Evolutionary conservation across 148 eudicot genomes (phyloP), one percentile per base, ranked within the genome.

Genomic region (Camellia japonica): DNA sequence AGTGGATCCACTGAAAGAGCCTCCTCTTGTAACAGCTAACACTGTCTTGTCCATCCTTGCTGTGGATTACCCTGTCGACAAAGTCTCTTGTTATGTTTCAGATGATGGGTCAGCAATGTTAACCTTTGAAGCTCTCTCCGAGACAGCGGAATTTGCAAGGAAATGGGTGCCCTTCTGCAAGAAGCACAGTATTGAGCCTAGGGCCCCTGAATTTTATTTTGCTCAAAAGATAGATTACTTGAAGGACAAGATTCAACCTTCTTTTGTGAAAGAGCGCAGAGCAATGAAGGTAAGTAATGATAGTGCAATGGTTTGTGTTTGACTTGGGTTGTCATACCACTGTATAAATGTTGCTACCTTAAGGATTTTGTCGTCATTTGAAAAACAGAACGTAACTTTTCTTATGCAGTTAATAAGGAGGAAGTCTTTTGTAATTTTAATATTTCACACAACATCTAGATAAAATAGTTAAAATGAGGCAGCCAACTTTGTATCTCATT

Each of bases 41-140:
- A 95, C 98, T 16, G 98, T 95, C 79, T 71, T 95, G 85, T 95
- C 98, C 80, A 95, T 95, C 85, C 91, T 95, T 75, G 84, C 98
- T 61, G 98, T 95, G 88, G 98, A 94, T 82, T 94, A 94, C 86
- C 97, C 98, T 52, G 98, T 94, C 42, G 98, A 93, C 89, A 94
- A 93, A 87, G 97, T 94, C 85, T 94, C 98, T 16, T 94, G 97
- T 83, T 94, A 94, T 84, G 97, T 92, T 59, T 95, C 98, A 9
- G 98, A 95, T 85, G 98, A 95, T 90, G 98, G 98, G 68, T 89
- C 98, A n/a, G 93, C 98, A 58, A 95, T 95, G 98, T 81, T 95
- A 74, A 83, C 96, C 56, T 95, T 95, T 80, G 97, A 95, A 85
- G 74, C 93, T 80, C 94, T 95, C 64, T 95, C 97, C 7, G 97